These are phyloP conservation scores for Blakeslea trispora DNA, from an alignment of 371 early-diverging fungal species.

Conservation along the genomic window DNA sequence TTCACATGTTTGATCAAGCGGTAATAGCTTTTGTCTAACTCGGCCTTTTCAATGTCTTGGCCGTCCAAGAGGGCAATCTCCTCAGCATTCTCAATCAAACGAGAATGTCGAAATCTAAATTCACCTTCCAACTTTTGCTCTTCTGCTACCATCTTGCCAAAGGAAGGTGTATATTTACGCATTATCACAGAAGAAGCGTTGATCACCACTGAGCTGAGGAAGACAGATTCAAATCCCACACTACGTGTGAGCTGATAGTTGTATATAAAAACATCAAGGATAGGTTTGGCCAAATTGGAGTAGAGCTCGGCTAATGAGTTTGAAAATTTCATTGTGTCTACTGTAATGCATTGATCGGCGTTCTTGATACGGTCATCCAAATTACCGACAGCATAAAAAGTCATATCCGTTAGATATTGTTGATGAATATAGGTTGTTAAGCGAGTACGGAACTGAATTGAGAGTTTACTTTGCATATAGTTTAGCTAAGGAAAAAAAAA, in stretches of 20 bases:
- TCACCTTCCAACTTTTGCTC: conserved; percentile 86
- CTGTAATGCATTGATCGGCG: conserved; percentile 89
- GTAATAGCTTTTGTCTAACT: conserved; percentile 74
- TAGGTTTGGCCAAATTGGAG: conserved; percentile 86
- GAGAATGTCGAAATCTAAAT: conserved; percentile 85
- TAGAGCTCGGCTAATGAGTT: conserved; percentile 76
- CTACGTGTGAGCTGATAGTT: conserved; percentile 79
- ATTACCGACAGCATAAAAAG: conserved; percentile 83
- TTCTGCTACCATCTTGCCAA: conserved; percentile 85
- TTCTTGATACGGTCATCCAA: conserved; percentile 86
- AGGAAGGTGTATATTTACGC: conserved; percentile 83
- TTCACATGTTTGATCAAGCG: conserved; percentile 83
- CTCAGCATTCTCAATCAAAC: conserved; percentile 86
- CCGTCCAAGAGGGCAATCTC: conserved; percentile 90
- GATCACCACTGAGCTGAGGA: conserved; percentile 65
- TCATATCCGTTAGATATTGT: conserved; percentile 82
- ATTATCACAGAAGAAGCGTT: conserved; percentile 74
- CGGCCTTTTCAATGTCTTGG: conserved; percentile 73
- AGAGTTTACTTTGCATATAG: conserved; percentile 84
- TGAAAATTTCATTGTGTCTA: conserved; percentile 87
- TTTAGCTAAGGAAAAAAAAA: conserved; percentile 56
- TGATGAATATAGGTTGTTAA: conserved; percentile 85
- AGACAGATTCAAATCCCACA: conserved; percentile 78
- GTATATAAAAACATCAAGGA: conserved; percentile 86
- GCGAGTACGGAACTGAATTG: conserved; percentile 84